Conservation (phyloP, 2,329 filamentous ascomycete species). For the Fusarium sp. region DNA sequence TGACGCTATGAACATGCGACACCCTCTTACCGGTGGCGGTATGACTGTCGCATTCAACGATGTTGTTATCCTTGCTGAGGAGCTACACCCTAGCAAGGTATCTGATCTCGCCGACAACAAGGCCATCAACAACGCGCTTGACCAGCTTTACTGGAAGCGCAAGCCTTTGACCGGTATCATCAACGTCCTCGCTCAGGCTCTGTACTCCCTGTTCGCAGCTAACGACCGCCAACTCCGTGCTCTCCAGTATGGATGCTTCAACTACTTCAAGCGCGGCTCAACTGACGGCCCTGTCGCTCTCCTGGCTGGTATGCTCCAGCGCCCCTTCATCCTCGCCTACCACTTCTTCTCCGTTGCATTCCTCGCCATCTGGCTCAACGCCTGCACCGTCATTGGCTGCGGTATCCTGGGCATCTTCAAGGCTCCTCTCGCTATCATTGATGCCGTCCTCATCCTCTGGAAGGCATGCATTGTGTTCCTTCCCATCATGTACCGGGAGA, state of each 20-base stretch:
- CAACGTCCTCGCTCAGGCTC: conserved; percentile 96
- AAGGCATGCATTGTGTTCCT: conserved; percentile 86
- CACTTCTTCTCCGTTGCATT: conserved; percentile 97
- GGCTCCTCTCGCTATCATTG: conserved; percentile 70
- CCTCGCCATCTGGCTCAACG: conserved; percentile 79
- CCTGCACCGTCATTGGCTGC: conserved; percentile 53
- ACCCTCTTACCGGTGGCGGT: conserved; percentile 94
- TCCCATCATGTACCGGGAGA: conserved; percentile 81
- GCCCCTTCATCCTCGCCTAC: conserved; percentile 82
- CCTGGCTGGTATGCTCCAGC: conserved; percentile 82
- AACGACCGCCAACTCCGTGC: conserved; percentile 80
- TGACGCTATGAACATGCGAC: conserved; percentile 99
- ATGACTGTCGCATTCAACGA: conserved; percentile 99
- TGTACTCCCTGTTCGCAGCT: conserved; percentile 92
- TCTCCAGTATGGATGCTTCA: conserved; percentile 90
- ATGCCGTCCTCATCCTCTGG: conserved; percentile 78
- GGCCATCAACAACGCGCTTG: conserved; percentile 76
- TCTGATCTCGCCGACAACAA: conserved; percentile 75
- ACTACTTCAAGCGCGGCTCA: conserved; percentile 84
- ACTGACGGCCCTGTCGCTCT: conserved; percentile 84
- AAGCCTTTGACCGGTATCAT: conserved; percentile 88
- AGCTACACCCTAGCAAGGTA: conserved; percentile 77
- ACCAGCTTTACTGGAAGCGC: conserved; percentile 85
- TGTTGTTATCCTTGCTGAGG: conserved; percentile 78
- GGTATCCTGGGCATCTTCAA: conserved; percentile 55